phyloP scores from a whole-genome alignment of 2,329 filamentous ascomycete species.

The Cyphellophora attinorum region DNA sequence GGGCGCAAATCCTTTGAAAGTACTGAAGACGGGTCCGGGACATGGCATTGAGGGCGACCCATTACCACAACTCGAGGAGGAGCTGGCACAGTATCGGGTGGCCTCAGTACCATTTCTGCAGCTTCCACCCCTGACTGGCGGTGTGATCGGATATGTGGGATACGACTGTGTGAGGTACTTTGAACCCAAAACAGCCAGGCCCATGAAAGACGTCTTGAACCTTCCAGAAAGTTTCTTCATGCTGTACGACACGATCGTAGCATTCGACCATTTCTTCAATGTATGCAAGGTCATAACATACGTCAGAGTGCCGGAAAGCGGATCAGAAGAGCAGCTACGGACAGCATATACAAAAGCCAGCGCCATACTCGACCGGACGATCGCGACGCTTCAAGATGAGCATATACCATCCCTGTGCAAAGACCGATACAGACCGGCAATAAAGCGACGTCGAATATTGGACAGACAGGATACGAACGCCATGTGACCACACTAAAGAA shows the following conservation, averaged over 20 bases:
- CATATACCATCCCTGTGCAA: constrained; percentile 73
- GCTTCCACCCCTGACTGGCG: constrained; percentile 79
- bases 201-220: constrained; percentile 76
- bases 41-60: constrained; percentile 80
- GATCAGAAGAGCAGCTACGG: constrained; percentile 43
- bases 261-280: constrained; percentile 90
- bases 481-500: constrained; percentile 80
- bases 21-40: constrained; percentile 78
- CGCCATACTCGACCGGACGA: constrained; percentile 53
- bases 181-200: constrained; percentile 86
- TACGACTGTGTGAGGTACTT: constrained; percentile 98
- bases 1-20: constrained; percentile 67
- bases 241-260: constrained; percentile 89
- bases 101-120: constrained; percentile 72
- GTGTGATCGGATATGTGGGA: constrained; percentile 90
- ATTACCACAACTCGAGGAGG: constrained; percentile 68
- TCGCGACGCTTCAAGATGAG: constrained; percentile 62
- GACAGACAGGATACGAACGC: constrained; percentile 75
- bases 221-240: constrained; percentile 95
- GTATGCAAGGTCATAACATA: constrained; percentile 91
- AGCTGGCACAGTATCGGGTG: constrained; percentile 69
- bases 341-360: constrained; percentile 61
- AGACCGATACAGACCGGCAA: constrained; percentile 61
- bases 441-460: constrained; percentile 86
- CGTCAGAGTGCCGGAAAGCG: constrained; percentile 56